Conservation (phyloP, 805 yeast genomes). For the Wickerhamiella kazuoi region DNA sequence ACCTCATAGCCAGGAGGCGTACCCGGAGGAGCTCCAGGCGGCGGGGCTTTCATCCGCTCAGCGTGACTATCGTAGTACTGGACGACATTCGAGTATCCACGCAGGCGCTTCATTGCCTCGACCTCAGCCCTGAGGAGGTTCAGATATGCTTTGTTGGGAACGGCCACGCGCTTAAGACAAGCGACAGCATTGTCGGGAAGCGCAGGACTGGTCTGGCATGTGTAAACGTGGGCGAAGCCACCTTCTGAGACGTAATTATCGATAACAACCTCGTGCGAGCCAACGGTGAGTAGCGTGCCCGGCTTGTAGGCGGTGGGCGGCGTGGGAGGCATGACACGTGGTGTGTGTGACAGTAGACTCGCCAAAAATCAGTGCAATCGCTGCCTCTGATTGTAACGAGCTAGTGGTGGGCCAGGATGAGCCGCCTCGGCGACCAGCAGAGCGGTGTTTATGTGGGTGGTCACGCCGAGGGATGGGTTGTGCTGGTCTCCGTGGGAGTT, state of each 20-base stretch:
- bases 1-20: conserved; percentile 50
- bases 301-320: conserved; percentile 33
- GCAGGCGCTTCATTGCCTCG: conserved; percentile 83
- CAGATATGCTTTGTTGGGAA: conserved; percentile 73
- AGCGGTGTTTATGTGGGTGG: no score
- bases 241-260: conserved; percentile 64
- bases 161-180: conserved; percentile 87
- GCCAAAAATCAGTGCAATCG: no score
- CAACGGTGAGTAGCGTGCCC: conserved; percentile 67
- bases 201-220: conserved; percentile 49
- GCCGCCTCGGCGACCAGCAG: no score
- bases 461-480: no score
- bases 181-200: conserved; percentile 39
- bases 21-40: conserved; percentile 14
- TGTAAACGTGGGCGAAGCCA: conserved; percentile 91
- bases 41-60: conserved; percentile 33
- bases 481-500: no score
- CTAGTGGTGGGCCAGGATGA: no score
- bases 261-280: conserved; percentile 58
- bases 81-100: conserved; percentile 66
- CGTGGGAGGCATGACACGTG: conserved; percentile 2
- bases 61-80: conserved; percentile 93
- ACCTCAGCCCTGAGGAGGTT: conserved; percentile 83
- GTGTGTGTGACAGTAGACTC: no score
- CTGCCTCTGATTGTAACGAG: no score